Percentiles rank a stretch among this genome's conserved stretches.
Evolutionary conservation across 306 rosid genomes (phyloP).

Genomic region (Cicer bijugum): DNA sequence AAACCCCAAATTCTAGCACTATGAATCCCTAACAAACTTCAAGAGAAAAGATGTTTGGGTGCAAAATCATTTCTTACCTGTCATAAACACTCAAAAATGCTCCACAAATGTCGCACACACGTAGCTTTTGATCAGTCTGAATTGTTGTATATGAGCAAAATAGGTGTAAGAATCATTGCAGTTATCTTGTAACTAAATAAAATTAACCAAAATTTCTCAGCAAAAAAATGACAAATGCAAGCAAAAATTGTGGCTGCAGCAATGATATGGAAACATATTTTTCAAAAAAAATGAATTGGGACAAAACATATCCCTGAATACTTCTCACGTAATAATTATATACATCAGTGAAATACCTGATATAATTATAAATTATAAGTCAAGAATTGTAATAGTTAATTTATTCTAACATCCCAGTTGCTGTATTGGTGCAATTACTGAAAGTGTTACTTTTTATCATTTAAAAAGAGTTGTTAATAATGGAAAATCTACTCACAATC

Average conservation of each 20-base stretch:
- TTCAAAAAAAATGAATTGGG: not conserved
- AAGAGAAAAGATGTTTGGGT: slow-evolving; percentile 26
- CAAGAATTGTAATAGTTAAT: not conserved
- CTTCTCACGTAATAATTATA: not conserved
- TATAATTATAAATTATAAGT: not conserved
- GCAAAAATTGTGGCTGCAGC: not conserved
- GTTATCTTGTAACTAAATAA: not conserved
- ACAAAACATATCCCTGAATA: not conserved
- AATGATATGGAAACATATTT: not conserved
- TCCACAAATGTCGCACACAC: slow-evolving; percentile 98
- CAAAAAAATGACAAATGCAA: not conserved
- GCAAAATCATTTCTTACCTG: slow-evolving; percentile 64
- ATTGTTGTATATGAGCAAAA: slow-evolving; percentile 41
- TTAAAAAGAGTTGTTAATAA: slow-evolving; percentile 8
- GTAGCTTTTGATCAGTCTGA: slow-evolving; percentile 99
- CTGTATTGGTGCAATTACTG: not conserved
- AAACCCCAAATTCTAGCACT: slow-evolving; percentile 83
- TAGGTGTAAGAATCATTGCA: slow-evolving; percentile 36
- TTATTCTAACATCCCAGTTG: not conserved
- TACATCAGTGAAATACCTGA: slow-evolving; percentile 8
- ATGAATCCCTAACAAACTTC: slow-evolving; percentile 59
- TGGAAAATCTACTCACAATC: slow-evolving; percentile 70
- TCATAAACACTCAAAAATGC: slow-evolving; percentile 99
- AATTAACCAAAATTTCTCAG: not conserved
- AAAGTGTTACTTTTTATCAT: slow-evolving; percentile 5